Percentiles rank a stretch among this genome's conserved stretches.
Evolutionary conservation across 306 rosid genomes (phyloP).

Genomic region (Cicer bijugum): DNA sequence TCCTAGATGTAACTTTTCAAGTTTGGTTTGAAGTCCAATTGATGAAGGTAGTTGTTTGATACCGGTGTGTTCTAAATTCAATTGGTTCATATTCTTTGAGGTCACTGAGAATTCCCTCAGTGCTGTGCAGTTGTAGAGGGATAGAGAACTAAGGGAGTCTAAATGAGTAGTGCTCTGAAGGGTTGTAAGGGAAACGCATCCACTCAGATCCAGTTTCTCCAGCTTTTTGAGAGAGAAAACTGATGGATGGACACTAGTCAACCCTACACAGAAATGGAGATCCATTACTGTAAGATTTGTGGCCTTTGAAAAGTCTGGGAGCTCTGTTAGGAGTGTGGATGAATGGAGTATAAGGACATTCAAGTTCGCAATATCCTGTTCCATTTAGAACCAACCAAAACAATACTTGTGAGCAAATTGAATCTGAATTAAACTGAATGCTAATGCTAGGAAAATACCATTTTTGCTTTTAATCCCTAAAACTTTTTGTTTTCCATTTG

Average conservation of each 20-base stretch:
- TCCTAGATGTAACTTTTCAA: constrained; percentile 7
- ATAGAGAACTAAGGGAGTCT: constrained; percentile 35
- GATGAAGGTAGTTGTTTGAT: constrained; percentile 34
- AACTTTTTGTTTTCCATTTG: too few relatives aligned
- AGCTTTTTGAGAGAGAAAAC: constrained; percentile 34
- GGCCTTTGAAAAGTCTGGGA: constrained; percentile 40
- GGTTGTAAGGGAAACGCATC: constrained; percentile 20
- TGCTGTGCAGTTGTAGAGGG: neutral
- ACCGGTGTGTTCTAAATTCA: neutral
- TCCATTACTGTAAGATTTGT: constrained; percentile 13
- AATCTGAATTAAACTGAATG: too few relatives aligned
- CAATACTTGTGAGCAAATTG: too few relatives aligned
- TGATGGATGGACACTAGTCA: constrained; percentile 38
- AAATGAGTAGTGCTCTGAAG: constrained; percentile 3
- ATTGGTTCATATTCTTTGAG: constrained; percentile 13
- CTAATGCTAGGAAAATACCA: too few relatives aligned
- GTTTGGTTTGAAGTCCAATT: constrained; percentile 24
- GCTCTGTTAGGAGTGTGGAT: constrained; percentile 1
- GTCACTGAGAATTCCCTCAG: constrained; percentile 34
- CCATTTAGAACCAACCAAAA: neutral
- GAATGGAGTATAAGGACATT: neutral
- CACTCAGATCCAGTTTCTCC: neutral
- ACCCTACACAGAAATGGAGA: neutral
- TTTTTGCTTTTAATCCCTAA: too few relatives aligned
- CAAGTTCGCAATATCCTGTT: constrained; percentile 35